Conservation (phyloP, 75 land plant genomes). For the Chamaecyparis obtusa region DNA sequence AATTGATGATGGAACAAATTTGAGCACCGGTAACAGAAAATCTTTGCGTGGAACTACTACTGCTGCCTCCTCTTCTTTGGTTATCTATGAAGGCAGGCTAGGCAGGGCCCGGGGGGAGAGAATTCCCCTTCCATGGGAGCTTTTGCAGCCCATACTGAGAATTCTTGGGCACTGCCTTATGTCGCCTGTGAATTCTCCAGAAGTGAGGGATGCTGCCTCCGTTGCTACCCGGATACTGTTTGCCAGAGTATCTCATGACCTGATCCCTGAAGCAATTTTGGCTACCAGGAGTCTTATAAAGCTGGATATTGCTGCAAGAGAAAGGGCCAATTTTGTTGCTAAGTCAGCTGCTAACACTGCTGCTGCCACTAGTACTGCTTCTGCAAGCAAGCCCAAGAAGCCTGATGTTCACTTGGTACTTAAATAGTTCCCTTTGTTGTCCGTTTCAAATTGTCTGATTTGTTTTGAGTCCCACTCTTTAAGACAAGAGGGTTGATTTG, state of each 20-base stretch:
- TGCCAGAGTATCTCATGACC: conserved; percentile 79
- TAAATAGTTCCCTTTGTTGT: conserved; percentile 27
- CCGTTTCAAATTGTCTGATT: background rate
- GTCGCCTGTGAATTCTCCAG: conserved; percentile 58
- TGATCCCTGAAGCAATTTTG: conserved; percentile 83
- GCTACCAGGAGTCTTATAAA: conserved; percentile 75
- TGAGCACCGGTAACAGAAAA: background rate
- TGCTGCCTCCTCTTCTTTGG: background rate
- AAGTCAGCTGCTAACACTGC: background rate
- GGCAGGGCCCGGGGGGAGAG: conserved; percentile 27
- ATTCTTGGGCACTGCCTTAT: conserved; percentile 89
- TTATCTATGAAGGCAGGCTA: too few relatives aligned
- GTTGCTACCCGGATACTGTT: conserved; percentile 60
- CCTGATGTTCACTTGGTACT: conserved; percentile 68
- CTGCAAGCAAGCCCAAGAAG: conserved; percentile 60
- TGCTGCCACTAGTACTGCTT: conserved; percentile 41
- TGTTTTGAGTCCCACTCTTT: background rate
- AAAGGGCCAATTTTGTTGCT: conserved; percentile 11
- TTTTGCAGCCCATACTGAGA: conserved; percentile 78
- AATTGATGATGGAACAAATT: background rate
- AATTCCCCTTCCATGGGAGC: conserved; percentile 85
- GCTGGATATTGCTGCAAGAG: conserved; percentile 51
- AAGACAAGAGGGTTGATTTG: background rate
- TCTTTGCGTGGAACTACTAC: too few relatives aligned
- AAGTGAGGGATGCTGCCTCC: conserved; percentile 67